A percentile compares a stretch with the other conserved stretches of the same genome.
phyloP scores from a whole-genome alignment of 139 green algal genomes.

The Tetraselmis striata region DNA sequence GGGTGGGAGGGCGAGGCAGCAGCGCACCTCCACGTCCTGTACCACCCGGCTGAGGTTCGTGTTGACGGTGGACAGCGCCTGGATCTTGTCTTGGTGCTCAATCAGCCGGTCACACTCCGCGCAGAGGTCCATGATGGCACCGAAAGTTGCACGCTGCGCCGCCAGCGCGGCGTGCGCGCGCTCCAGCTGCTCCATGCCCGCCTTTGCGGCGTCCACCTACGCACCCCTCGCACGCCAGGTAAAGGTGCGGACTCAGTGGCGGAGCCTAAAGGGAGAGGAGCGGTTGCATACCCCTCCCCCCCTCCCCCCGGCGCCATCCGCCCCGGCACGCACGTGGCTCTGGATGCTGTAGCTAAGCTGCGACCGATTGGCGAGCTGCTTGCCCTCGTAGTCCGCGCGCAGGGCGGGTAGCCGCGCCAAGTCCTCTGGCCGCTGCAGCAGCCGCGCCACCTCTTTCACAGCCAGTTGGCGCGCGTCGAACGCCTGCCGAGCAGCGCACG shows the following conservation, averaged over 20 bases:
- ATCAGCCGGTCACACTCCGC: constrained; percentile 62
- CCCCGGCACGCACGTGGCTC: no score
- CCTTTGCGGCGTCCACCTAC: constrained; percentile 46
- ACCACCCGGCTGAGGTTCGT: constrained; percentile 54
- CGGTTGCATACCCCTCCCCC: no score
- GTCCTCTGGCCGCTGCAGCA: constrained; percentile 59
- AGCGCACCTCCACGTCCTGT: no score
- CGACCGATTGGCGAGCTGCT: constrained; percentile 15
- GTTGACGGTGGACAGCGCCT: constrained; percentile 54
- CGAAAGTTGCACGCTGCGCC: constrained; percentile 14
- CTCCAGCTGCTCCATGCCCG: constrained; percentile 62
- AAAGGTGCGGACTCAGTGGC: no score
- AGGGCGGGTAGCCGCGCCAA: constrained; percentile 39
- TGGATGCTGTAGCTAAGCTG: no score
- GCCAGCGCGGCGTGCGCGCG: constrained; percentile 36
- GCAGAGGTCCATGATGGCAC: constrained; percentile 52
- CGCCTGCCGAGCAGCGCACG: constrained; percentile 35
- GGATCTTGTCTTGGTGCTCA: constrained; percentile 71
- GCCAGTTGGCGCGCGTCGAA: constrained; percentile 25
- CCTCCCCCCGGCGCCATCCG: no score
- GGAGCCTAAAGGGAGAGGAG: no score
- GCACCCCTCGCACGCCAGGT: no score
- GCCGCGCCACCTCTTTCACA: constrained; percentile 24
- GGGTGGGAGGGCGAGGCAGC: no score
- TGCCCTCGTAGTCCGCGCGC: constrained; percentile 34